Conservation (phyloP, 2,329 filamentous ascomycete species). For the Microsporum ferrugineum region DNA sequence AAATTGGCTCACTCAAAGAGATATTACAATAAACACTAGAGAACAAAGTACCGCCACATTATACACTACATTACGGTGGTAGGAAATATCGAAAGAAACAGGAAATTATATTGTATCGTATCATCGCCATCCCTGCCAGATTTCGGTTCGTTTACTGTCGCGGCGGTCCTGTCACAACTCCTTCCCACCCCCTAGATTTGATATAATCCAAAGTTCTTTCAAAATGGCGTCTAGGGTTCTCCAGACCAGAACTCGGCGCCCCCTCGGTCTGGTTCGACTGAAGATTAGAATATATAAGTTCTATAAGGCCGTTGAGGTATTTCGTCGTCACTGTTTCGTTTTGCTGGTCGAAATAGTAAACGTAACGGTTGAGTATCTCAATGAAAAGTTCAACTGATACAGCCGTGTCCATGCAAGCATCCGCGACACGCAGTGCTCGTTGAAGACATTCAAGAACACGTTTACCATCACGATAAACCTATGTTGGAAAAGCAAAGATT, state of each 20-base stretch:
- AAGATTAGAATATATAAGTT: conserved; percentile 94
- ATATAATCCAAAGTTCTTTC: conserved; percentile 92
- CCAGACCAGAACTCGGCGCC: conserved; percentile 56
- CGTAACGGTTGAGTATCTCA: conserved; percentile 94
- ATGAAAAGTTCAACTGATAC: conserved; percentile 97
- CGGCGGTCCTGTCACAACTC: conserved; percentile 59
- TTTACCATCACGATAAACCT: conserved; percentile 93
- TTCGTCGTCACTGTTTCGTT: conserved; percentile 98
- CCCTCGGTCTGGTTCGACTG: conserved; percentile 63
- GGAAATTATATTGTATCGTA: neutral
- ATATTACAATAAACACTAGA: neutral
- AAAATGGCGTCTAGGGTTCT: conserved; percentile 88
- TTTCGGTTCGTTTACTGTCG: neutral
- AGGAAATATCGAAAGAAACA: neutral
- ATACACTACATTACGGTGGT: neutral
- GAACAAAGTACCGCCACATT: neutral
- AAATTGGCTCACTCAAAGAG: neutral
- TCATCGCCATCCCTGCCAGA: neutral
- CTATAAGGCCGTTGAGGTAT: conserved; percentile 94
- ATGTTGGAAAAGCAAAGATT: neutral
- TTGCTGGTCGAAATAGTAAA: conserved; percentile 98
- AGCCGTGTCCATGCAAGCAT: conserved; percentile 97
- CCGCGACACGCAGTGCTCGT: conserved; percentile 84
- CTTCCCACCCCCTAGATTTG: conserved; percentile 79
- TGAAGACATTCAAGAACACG: conserved; percentile 93